phyloP scores from a whole-genome alignment of 1,139 yeast genomes.

The Wickerhamomyces sp. region DNA sequence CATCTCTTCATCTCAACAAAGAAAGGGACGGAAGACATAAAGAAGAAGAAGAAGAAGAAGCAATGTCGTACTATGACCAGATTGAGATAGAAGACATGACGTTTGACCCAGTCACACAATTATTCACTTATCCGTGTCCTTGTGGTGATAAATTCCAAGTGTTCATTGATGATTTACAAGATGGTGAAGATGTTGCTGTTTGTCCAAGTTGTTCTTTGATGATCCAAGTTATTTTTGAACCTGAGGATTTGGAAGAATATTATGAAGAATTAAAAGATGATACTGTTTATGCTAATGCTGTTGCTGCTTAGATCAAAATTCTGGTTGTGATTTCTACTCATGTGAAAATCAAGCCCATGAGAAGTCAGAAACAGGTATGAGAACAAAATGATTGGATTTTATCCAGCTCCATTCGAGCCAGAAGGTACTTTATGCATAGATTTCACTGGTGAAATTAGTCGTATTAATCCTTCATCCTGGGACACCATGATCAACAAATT shows the following conservation, averaged over 20 bases:
- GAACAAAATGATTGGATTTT: too few relatives aligned
- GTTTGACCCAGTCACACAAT: constrained; percentile 71
- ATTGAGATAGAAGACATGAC: constrained; percentile 96
- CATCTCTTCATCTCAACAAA: neutral
- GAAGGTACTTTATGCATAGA: too few relatives aligned
- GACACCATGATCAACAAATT: too few relatives aligned
- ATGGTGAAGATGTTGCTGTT: constrained; percentile 91
- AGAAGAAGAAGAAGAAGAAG: constrained; percentile 1
- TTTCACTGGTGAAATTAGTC: too few relatives aligned
- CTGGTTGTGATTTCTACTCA: neutral
- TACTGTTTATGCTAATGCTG: constrained; percentile 10
- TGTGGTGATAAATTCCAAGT: constrained; percentile 96
- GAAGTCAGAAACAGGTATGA: too few relatives aligned
- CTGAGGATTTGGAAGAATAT: constrained; percentile 42
- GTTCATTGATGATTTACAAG: constrained; percentile 74
- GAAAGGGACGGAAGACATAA: neutral
- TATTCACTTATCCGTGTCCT: constrained; percentile 95
- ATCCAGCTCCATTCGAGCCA: too few relatives aligned
- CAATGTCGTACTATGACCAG: constrained; percentile 73
- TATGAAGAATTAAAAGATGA: constrained; percentile 28
- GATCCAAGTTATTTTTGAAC: constrained; percentile 87
- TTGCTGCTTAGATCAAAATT: constrained; percentile 12
- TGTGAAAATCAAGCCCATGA: too few relatives aligned
- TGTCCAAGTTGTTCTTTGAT: constrained; percentile 95
- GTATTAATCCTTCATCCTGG: too few relatives aligned